These are phyloP conservation scores for Bretziella fagacearum DNA, from an alignment of 2,329 filamentous ascomycete genomes.

Conservation along the genomic window DNA sequence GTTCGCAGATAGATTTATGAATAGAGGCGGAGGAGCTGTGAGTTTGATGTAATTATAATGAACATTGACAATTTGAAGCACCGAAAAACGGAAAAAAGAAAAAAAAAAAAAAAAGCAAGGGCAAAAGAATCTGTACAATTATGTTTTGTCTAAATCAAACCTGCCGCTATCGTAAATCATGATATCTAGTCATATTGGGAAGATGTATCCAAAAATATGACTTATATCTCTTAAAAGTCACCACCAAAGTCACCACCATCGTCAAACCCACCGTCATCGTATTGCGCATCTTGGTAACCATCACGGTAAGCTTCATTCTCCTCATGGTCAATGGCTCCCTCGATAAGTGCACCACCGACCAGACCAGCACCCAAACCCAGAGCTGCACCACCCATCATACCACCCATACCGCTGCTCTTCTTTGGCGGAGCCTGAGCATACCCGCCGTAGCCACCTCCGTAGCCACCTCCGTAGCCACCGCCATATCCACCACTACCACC, in stretches of 20 bases:
- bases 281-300: slow-evolving; percentile 23
- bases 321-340: slow-evolving; percentile 45
- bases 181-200: background rate
- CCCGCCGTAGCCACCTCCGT: slow-evolving; percentile 23
- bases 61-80: too few species aligned
- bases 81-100: slow-evolving; percentile 5
- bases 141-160: background rate
- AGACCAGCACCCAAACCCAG: slow-evolving; percentile 68
- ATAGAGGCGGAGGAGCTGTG: background rate
- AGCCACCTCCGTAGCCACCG: slow-evolving; percentile 21
- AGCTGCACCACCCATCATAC: slow-evolving; percentile 55
- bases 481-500: slow-evolving; percentile 16
- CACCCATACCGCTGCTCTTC: slow-evolving; percentile 26
- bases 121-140: too few species aligned
- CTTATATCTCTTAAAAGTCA: slow-evolving; percentile 24
- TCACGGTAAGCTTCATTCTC: slow-evolving; percentile 39
- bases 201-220: background rate
- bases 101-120: background rate
- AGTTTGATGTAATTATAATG: background rate
- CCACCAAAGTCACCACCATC: slow-evolving; percentile 21
- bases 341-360: slow-evolving; percentile 58
- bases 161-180: background rate
- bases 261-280: slow-evolving; percentile 21
- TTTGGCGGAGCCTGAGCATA: slow-evolving; percentile 25
- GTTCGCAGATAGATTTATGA: slow-evolving; percentile 21